Conservation (phyloP, 2,329 filamentous ascomycete genomes). For the Ophiostoma sp. region DNA sequence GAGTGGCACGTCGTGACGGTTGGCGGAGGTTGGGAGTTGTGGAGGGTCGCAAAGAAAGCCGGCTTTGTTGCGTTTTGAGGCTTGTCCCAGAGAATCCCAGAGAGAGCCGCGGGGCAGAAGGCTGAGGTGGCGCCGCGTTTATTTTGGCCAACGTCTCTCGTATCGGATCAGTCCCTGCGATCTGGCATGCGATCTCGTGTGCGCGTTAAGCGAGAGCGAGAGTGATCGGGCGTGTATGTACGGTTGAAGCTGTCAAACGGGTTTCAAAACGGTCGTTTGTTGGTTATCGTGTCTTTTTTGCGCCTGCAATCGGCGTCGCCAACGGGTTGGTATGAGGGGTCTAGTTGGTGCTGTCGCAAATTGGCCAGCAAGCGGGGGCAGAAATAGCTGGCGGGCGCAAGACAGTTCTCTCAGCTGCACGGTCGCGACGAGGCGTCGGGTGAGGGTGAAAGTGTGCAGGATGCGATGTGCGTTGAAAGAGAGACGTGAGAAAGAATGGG, state of each 20-base stretch:
- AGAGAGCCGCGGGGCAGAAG: constrained; percentile 20
- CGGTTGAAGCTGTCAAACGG: not conserved
- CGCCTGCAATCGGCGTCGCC: not conserved
- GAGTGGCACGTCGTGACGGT: constrained; percentile 6
- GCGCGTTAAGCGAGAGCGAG: too few relatives aligned
- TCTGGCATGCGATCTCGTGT: not conserved
- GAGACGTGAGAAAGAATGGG: constrained; percentile 8
- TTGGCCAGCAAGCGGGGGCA: not conserved
- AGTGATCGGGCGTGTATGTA: too few relatives aligned
- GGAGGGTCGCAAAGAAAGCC: constrained; percentile 6
- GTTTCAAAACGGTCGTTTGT: not conserved
- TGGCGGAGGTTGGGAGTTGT: not conserved
- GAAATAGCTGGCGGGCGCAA: not conserved
- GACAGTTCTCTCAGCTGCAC: not conserved
- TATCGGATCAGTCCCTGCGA: not conserved
- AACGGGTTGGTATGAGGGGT: not conserved
- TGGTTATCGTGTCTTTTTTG: constrained; percentile 8
- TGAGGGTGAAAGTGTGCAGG: not conserved
- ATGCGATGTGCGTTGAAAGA: not conserved
- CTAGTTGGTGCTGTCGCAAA: not conserved
- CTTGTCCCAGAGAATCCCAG: constrained; percentile 17
- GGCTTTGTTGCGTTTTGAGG: constrained; percentile 8
- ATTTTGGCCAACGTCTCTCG: not conserved
- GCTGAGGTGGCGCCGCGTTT: constrained; percentile 15
- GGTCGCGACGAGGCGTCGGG: not conserved